Evolutionary conservation across 192 early-diverging fungal species (phyloP).

Genomic region (Podila minutissima): DNA sequence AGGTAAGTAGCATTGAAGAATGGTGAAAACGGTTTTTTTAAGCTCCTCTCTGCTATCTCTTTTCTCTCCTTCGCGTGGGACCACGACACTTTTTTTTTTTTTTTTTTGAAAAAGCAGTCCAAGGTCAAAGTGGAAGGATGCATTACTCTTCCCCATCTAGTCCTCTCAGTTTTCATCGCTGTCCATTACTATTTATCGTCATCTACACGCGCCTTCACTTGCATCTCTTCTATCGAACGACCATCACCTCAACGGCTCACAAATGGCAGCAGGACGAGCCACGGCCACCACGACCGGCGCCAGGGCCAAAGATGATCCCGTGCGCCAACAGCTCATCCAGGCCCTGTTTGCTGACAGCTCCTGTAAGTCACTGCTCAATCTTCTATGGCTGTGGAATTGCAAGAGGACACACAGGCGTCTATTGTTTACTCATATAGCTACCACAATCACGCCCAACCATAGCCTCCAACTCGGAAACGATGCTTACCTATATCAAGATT

Average conservation of each 20-base stretch:
- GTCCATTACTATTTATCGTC: no score
- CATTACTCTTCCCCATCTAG: no score
- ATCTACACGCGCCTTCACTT: no score
- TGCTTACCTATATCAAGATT: conserved; percentile 61
- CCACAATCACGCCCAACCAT: neutral
- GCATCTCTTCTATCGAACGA: no score
- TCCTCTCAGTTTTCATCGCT: no score
- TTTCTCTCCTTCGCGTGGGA: no score
- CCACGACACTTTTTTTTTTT: no score
- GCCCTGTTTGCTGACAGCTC: conserved; percentile 41
- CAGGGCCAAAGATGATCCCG: conserved; percentile 44
- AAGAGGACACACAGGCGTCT: neutral
- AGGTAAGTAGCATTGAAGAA: neutral
- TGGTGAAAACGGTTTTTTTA: neutral
- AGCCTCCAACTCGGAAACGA: conserved; percentile 36
- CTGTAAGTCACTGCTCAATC: conserved; percentile 16
- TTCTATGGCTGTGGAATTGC: neutral
- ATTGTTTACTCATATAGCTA: neutral
- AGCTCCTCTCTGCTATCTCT: no score
- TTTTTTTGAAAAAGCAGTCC: no score
- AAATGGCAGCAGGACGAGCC: conserved; percentile 1
- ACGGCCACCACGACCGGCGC: conserved; percentile 15
- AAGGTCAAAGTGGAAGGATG: no score
- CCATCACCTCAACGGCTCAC: no score
- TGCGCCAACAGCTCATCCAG: conserved; percentile 38